Percentiles rank a stretch among this genome's conserved stretches.
Evolutionary conservation across 1,284 basidiomycete genomes (phyloP).

Genomic region (Blastosporella zonata): DNA sequence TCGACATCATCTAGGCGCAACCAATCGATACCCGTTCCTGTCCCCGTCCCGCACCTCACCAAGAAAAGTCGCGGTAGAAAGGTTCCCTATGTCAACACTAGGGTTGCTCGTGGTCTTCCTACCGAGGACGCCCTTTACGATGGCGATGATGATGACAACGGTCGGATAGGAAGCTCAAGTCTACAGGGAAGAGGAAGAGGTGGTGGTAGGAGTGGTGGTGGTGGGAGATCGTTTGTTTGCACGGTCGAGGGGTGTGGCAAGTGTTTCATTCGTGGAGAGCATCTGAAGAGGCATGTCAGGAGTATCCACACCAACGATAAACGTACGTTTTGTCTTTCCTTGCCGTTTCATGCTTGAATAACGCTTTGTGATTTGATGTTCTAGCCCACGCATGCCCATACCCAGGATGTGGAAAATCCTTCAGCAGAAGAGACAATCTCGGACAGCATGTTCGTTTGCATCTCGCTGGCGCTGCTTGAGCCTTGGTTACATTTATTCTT

Average conservation of each 20-base stretch:
- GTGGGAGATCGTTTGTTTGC: conserved; percentile 62
- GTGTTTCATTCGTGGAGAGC: conserved; percentile 73
- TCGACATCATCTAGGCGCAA: conserved; percentile 25
- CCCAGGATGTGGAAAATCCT: conserved; percentile 68
- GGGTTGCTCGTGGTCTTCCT: conserved; percentile 25
- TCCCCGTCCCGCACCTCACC: conserved; percentile 69
- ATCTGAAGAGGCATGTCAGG: conserved; percentile 73
- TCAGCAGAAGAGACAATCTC: conserved; percentile 80
- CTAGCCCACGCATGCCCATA: conserved; percentile 72
- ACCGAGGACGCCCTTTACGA: conserved; percentile 23
- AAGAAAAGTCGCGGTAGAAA: conserved; percentile 76
- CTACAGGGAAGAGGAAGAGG: conserved; percentile 21
- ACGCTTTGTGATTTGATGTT: conserved; percentile 1
- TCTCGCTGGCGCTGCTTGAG: conserved; percentile 26
- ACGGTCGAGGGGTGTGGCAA: conserved; percentile 70
- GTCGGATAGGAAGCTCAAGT: conserved; percentile 16
- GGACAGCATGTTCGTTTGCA: conserved; percentile 76
- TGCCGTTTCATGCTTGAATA: neutral
- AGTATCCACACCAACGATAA: conserved; percentile 79
- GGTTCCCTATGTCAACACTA: conserved; percentile 50
- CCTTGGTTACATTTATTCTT: neutral
- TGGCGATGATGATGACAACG: conserved; percentile 19
- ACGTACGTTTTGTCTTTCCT: conserved; percentile 44
- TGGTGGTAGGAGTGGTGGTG: conserved; percentile 17
- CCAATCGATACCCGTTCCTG: conserved; percentile 42